These are phyloP conservation scores for Schoenoplectus tabernaemontani DNA, from an alignment of 202 grass and related monocot genomes.

Conservation along the genomic window DNA sequence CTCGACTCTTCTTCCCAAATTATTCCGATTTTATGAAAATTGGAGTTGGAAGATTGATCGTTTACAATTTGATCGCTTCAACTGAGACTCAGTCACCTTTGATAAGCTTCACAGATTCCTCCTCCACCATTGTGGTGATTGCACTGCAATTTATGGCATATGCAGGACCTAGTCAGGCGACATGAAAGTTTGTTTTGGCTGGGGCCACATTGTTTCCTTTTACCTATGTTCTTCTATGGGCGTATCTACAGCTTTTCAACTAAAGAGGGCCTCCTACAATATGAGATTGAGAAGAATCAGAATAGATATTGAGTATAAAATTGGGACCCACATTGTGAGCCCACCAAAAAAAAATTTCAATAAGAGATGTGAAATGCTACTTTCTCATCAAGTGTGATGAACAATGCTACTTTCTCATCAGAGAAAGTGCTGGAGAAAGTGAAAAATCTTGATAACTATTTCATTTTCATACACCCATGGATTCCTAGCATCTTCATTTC, in stretches of 20 bases:
- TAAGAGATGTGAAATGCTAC: not conserved
- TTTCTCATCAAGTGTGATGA: not conserved
- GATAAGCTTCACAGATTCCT: constrained; percentile 18
- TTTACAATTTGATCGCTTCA: too few species aligned
- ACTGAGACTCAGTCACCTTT: too few species aligned
- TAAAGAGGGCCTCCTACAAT: not conserved
- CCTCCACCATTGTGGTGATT: not conserved
- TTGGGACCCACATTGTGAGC: not conserved
- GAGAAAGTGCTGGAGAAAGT: not conserved
- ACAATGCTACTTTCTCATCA: not conserved
- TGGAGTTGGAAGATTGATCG: too few species aligned
- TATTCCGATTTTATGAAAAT: too few species aligned
- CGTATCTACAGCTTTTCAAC: not conserved
- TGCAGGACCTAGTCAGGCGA: not conserved
- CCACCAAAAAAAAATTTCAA: not conserved
- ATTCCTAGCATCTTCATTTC: not conserved
- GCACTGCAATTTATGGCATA: not conserved
- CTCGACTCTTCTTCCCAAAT: too few species aligned
- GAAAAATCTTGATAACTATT: not conserved
- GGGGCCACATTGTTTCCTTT: not conserved
- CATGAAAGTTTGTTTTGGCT: not conserved
- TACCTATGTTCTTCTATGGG: not conserved
- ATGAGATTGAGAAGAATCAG: not conserved
- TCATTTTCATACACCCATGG: not conserved
- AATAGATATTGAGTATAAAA: not conserved